A percentile compares a stretch with the other conserved stretches of the same genome.
Evolutionary conservation across 495 filamentous ascomycete species (phyloP).

Genomic region (Cercophora samala): DNA sequence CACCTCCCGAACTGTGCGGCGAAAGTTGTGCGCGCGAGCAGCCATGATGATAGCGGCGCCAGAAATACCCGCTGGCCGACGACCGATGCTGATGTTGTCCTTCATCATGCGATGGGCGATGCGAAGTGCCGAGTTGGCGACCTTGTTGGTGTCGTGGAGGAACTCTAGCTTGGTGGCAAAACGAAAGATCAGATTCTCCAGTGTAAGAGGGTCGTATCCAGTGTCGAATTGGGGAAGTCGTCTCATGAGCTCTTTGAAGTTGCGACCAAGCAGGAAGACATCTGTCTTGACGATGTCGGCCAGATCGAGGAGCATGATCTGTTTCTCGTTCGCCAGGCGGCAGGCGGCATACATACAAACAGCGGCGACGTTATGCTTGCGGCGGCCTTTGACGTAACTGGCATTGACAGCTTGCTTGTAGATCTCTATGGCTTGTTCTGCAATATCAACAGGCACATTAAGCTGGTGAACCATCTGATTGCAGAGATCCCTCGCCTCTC

Average conservation of each 20-base stretch:
- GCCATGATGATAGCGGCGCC: conserved; percentile 92
- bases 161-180: conserved; percentile 91
- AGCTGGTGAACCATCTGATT: conserved; percentile 45
- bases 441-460: conserved; percentile 56
- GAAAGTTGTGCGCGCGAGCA: conserved; percentile 95
- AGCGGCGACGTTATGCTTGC: conserved; percentile 76
- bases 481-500: conserved; percentile 52
- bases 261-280: conserved; percentile 83
- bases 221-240: conserved; percentile 54
- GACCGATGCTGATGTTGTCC: conserved; percentile 93
- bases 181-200: conserved; percentile 82
- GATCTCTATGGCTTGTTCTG: conserved; percentile 61
- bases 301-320: conserved; percentile 89
- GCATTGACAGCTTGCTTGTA: conserved; percentile 73
- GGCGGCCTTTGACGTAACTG: conserved; percentile 87
- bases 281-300: conserved; percentile 84
- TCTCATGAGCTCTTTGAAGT: conserved; percentile 71
- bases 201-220: conserved; percentile 58
- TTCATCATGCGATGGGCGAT: conserved; percentile 88
- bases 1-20: conserved; percentile 84
- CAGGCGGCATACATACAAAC: conserved; percentile 86
- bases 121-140: conserved; percentile 79
- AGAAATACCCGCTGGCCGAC: conserved; percentile 88
- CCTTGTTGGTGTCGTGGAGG: conserved; percentile 66
- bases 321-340: conserved; percentile 58